Base-by-base conservation (phyloP, 768 basidiomycete genomes). In the Rhodotorula taiwanensis region DNA sequence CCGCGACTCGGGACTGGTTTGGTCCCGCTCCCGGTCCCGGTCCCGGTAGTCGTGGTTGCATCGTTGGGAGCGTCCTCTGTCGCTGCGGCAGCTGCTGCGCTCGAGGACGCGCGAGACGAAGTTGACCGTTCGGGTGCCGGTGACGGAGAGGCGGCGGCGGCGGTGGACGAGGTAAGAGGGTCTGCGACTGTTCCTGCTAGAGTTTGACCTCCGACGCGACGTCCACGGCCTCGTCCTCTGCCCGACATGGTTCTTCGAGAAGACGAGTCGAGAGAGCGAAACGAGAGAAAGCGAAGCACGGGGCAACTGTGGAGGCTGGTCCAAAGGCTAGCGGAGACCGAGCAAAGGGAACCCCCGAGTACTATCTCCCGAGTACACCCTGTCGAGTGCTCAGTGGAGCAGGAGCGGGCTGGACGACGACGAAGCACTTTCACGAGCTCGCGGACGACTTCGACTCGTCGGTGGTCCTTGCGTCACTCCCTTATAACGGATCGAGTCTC, bases 141-240 rank as follows among this genome's bases (percentile, higher is more conserved):
- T 10, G 58, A 54, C 10, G 52, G 62, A 6, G 62, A 48, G 31
- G 44, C 43, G 7, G 48, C 42, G 50, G 33, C 8, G 27, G 45
- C 27, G 45, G 42, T 43, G 45, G 25, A 31, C 15, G 36, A 9
- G 49, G 28, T n/a, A n/a, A n/a, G n/a, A n/a, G n/a, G n/a, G 30
- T 31, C 18, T 18, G 27, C 9, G 11, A 23, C 8, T 0, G 33
- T 4, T 25, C 60, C 55, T 9, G 31, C 1, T 45, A 61, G 43
- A 43, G 59, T 58, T 13, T 27, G 27, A 13, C 55, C 52, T 25
- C 39, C 45, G 18, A 48, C 51, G 25, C 66, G 34, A 13, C 43
- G 36, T 5, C 66, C 66, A 2, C 66, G 49, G 3, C 66, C 66
- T 8, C 66, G 54, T 5, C 66, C 66, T 7, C 66, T 16, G 2